Evolutionary conservation across 257 asterid genomes (phyloP), one percentile per base, ranked within the genome.

Genomic region (Solanum commersonii): DNA sequence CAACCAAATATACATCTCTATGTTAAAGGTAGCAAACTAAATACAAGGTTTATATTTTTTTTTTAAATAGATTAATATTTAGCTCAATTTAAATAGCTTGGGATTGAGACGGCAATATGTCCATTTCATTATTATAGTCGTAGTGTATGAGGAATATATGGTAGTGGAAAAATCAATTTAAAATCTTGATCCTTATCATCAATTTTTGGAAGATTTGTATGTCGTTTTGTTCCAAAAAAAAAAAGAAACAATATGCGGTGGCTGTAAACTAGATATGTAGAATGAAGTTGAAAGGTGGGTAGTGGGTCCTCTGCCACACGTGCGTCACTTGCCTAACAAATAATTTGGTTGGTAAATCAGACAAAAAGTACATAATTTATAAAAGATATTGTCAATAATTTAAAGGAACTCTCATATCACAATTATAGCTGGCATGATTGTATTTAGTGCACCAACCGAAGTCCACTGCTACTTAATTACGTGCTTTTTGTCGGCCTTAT

Each of bases 231-330:
- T 16, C 34, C 25, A 15, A 52, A 52, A 15, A 9, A 15, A 49
- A 5, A 49, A 15, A 2, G 0, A 6, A 27, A 67, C n/a, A 78
- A 67, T 46, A 31, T 82, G 79, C 52, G 73, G 7, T 88, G 83
- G 67, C 83, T 86, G 46, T 68, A 67, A 88, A 87, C 59, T 87
- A 29, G 38, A 79, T 81, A 27, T 79, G 60, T 5, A 84, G 15
- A 84, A 31, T 34, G 65, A 38, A 86, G 87, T 87, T 34, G 87
- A 89, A 85, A 82, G 88, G 91, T 91, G 94, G 94, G 94, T 86
- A 88, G 92, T 90, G 94, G 94, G 94, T 87, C 93, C 92, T 82
- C 68, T 81, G 86, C 87, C 88, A 84, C 91, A 88, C 71, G 90
- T 91, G 88, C 63, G 83, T 87, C 85, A 84, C 89, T 87, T 63